Evolutionary conservation across 805 yeast genomes (phyloP).

Genomic region (Yarrowia sp.): DNA sequence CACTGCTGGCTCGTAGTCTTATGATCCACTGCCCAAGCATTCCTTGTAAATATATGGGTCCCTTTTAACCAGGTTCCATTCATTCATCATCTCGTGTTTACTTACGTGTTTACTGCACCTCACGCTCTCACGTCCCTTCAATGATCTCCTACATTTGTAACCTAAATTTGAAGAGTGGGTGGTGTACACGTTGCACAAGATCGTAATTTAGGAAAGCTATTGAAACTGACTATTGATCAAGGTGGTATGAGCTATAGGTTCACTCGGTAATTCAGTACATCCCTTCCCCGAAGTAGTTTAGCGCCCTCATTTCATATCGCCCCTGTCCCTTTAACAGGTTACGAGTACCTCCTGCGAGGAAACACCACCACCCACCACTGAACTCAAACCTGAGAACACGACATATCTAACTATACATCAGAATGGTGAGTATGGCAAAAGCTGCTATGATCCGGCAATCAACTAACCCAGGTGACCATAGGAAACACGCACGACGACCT

Average conservation of each 20-base stretch:
- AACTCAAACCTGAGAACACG: conserved; percentile 25
- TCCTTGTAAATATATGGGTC: no score
- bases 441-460: not conserved
- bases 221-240: not conserved
- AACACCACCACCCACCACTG: not conserved
- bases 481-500: conserved; percentile 89
- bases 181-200: conserved; percentile 7
- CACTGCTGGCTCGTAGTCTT: no score
- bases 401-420: conserved; percentile 19
- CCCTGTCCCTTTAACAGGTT: not conserved
- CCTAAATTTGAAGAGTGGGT: not conserved
- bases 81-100: no score
- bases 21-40: no score
- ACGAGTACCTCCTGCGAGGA: not conserved
- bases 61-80: no score
- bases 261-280: no score
- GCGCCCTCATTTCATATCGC: no score
- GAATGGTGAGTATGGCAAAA: conserved; percentile 11
- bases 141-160: not conserved
- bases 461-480: conserved; percentile 59
- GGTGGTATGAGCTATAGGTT: no score
- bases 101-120: not conserved
- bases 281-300: no score
- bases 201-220: not conserved
- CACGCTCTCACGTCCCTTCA: not conserved